Percentiles rank a stretch among this genome's conserved stretches.
phyloP scores from a whole-genome alignment of 2,329 filamentous ascomycete genomes.

The Aspergillus sp. region DNA sequence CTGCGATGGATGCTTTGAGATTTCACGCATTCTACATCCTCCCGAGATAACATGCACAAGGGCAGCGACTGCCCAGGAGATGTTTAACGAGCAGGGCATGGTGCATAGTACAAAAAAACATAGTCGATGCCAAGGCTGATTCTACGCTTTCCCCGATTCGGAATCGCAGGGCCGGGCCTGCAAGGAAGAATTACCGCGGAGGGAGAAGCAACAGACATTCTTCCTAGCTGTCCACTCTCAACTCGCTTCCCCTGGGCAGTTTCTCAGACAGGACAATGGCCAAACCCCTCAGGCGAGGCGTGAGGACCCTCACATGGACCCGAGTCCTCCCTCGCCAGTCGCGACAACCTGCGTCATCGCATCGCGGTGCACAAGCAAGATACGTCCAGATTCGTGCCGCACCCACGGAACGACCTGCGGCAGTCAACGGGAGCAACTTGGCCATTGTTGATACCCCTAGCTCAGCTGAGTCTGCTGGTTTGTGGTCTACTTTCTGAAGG shows the following conservation, averaged over 20 bases:
- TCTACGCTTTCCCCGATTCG: conserved; percentile 20
- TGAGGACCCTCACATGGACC: conserved; percentile 34
- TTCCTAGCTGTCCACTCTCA: conserved; percentile 2
- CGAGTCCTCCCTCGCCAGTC: conserved; percentile 28
- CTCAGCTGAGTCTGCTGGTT: conserved; percentile 45
- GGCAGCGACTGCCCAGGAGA: not conserved
- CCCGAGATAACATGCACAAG: not conserved
- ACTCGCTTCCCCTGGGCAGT: conserved; percentile 6
- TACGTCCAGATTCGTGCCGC: conserved; percentile 47
- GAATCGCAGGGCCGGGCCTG: conserved; percentile 16
- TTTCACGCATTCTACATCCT: not conserved
- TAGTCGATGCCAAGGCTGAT: conserved; percentile 11
- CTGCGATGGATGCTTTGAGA: not conserved
- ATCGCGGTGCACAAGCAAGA: conserved; percentile 31
- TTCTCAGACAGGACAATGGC: conserved; percentile 32
- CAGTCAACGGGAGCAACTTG: conserved; percentile 38
- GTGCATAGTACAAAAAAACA: too few species aligned
- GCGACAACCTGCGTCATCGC: conserved; percentile 21
- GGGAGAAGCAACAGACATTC: conserved; percentile 6
- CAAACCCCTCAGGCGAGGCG: conserved; percentile 36
- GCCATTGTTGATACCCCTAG: conserved; percentile 38
- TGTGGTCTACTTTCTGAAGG: conserved; percentile 2
- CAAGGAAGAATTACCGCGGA: conserved; percentile 19
- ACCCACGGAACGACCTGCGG: conserved; percentile 37
- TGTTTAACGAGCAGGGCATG: too few species aligned